phyloP scores from a whole-genome alignment of 108 stramenopile genomes.

The Skeletonema costatum region DNA sequence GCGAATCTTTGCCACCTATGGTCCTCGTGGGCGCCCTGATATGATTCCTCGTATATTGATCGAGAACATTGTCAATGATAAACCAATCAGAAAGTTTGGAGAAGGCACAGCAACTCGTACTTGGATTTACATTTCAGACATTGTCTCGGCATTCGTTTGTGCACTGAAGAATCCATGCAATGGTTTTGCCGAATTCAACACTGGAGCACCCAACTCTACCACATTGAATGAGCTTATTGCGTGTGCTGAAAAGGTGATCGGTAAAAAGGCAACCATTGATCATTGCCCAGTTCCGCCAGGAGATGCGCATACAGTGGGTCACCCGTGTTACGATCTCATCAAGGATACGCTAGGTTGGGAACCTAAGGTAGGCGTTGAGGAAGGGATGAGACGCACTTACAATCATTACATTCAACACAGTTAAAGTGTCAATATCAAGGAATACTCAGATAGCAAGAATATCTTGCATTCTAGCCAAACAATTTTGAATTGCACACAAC shows the following conservation, averaged over 20 bases:
- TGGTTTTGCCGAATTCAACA: conserved; percentile 90
- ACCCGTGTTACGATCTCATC: conserved; percentile 89
- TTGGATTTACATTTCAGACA: conserved; percentile 94
- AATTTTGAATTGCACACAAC: no score
- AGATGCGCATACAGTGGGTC: conserved; percentile 72
- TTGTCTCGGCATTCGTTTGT: no score
- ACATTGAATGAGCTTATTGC: conserved; percentile 83
- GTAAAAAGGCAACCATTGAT: conserved; percentile 79
- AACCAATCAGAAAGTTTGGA: conserved; percentile 83
- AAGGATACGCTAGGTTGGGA: conserved; percentile 89
- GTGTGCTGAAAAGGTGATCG: conserved; percentile 77
- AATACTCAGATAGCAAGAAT: no score
- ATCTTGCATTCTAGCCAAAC: no score
- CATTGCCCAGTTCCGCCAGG: conserved; percentile 91
- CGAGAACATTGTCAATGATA: conserved; percentile 83
- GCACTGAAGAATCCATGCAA: conserved; percentile 86
- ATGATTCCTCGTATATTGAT: no score
- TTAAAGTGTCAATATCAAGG: no score
- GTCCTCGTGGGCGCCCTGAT: conserved; percentile 87
- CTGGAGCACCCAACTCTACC: conserved; percentile 88
- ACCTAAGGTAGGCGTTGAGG: conserved; percentile 86
- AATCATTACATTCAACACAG: no score
- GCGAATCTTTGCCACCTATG: conserved; percentile 96
- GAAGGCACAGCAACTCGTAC: conserved; percentile 90
- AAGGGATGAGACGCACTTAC: conserved; percentile 81